These are phyloP conservation scores for Andrographis paniculata DNA, from an alignment of 305 asterid species.

Conservation along the genomic window DNA sequence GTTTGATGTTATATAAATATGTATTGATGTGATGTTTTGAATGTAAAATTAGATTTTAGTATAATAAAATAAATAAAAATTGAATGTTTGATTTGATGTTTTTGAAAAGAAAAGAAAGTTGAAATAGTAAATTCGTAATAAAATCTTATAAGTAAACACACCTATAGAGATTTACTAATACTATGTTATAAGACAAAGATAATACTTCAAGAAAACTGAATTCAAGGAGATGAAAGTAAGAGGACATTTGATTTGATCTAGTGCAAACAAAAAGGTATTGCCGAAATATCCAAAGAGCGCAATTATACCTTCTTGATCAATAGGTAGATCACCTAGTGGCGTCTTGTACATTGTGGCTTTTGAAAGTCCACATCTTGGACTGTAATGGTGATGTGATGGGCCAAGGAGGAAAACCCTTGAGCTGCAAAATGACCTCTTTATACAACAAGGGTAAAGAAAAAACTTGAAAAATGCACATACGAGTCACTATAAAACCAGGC, in stretches of 20 bases:
- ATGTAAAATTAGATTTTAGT: no score
- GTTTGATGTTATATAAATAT: no score
- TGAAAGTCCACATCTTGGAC: conserved; percentile 92
- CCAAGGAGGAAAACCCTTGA: conserved; percentile 94
- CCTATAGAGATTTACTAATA: no score
- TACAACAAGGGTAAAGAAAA: conserved; percentile 6
- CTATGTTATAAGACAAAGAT: no score
- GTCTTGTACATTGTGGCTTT: conserved; percentile 78
- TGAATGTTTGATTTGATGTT: no score
- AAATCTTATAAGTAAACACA: no score
- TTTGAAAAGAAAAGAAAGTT: no score
- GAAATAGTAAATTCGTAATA: no score
- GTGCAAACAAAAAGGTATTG: background rate
- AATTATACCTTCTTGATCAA: conserved; percentile 78
- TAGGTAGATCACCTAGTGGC: conserved; percentile 89
- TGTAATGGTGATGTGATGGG: conserved; percentile 94
- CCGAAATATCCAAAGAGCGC: conserved; percentile 1
- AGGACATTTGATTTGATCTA: background rate
- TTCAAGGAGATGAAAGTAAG: background rate
- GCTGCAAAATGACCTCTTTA: conserved; percentile 36
- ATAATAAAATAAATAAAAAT: no score
- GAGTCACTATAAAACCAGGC: conserved; percentile 2
- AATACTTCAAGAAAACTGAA: background rate
- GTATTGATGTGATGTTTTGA: no score
- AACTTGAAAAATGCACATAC: conserved; percentile 1